Evolutionary conservation across 1,284 basidiomycete species (phyloP).

Genomic region (Rhodofomes roseus): DNA sequence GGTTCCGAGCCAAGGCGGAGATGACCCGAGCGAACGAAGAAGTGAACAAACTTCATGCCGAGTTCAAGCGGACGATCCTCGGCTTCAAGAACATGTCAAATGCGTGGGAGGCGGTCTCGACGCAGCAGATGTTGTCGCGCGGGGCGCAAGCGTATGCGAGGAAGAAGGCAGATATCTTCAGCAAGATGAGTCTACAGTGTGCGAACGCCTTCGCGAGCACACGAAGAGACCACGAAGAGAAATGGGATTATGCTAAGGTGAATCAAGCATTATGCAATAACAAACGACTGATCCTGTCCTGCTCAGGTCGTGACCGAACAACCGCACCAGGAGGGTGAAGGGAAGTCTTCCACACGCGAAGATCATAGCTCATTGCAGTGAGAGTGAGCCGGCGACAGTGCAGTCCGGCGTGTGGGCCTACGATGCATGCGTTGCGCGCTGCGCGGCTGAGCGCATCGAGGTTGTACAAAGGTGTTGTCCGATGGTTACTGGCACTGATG

Average conservation of each 20-base stretch:
- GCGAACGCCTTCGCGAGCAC: neutral
- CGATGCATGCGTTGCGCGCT: no score
- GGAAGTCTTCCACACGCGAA: no score
- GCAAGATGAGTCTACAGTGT: neutral
- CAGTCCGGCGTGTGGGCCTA: no score
- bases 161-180: neutral
- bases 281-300: no score
- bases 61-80: neutral
- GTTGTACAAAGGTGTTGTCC: no score
- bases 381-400: no score
- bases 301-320: no score
- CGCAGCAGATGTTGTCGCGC: neutral
- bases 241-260: neutral
- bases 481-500: no score
- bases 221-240: neutral
- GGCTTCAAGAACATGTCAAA: neutral
- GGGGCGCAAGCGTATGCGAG: neutral
- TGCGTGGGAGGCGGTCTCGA: neutral
- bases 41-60: neutral
- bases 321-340: no score
- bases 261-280: no score
- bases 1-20: neutral
- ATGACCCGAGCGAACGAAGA: neutral
- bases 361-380: no score
- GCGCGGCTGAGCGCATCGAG: no score